These are phyloP conservation scores for Taphrina deformans DNA, from an alignment of 1,139 yeast species.

Conservation along the genomic window DNA sequence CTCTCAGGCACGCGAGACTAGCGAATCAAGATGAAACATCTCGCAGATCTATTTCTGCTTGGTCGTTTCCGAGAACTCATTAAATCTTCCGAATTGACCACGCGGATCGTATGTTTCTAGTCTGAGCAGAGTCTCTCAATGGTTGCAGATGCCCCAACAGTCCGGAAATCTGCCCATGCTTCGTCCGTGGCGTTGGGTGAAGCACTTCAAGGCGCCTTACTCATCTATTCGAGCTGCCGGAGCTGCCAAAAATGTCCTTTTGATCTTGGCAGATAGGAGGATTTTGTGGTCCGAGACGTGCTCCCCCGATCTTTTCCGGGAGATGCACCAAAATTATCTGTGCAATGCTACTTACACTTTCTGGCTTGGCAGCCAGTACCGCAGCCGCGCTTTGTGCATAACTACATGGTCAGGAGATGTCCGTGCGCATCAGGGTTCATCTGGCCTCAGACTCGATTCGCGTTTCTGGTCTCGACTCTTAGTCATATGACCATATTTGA, in stretches of 20 bases:
- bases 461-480: not conserved
- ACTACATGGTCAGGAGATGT: not conserved
- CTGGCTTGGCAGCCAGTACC: no score
- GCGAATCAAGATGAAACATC: not conserved
- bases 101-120: not conserved
- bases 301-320: not conserved
- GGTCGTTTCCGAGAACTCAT: not conserved
- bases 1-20: not conserved
- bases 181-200: not conserved
- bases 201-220: not conserved
- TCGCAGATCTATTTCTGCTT: not conserved
- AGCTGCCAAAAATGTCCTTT: not conserved
- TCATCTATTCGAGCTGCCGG: not conserved
- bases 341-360: not conserved
- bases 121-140: not conserved
- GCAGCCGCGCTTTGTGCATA: no score
- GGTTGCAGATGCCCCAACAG: not conserved
- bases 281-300: not conserved
- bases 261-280: not conserved
- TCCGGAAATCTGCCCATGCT: not conserved
- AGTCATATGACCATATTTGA: not conserved
- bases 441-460: not conserved
- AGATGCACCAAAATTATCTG: not conserved
- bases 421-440: not conserved
- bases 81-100: not conserved